Base-by-base conservation (phyloP, 805 yeast species). In the Starmerella floris region DNA sequence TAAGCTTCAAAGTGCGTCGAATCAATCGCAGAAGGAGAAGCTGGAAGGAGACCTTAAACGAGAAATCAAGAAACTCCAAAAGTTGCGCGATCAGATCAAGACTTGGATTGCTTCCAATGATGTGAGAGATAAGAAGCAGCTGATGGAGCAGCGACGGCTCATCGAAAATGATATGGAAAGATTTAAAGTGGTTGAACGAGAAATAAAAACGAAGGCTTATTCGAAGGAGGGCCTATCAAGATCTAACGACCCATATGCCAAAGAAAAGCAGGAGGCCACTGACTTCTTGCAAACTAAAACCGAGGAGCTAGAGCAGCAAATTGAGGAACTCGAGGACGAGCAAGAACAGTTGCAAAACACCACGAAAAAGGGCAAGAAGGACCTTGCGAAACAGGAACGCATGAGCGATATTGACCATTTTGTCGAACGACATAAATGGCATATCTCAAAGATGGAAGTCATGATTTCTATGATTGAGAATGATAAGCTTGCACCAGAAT, bases 21-120 rank as follows among this genome's bases (percentile, higher is more conserved):
- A 80, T 54, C 80, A 75, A 51, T 77, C 94, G 2, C 95, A 87
- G 60, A 82, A 88, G 65, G 97, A 88, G 60, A 88, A 88, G 61
- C 70, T 91, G 45, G 98, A 91, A 60, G 50, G 57, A 47, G 98
- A 88, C 59, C 68, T 88, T 58, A 87, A 91, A 65, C 79, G 91
- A 56, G 97, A 91, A 62, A 87, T 91, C 62, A 88, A 91, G 63
- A 88, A 85, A 62, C 69, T 88, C 44, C 98, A 88, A 60, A 76
- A 95, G 59, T 77, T 80, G 54, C 73, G 97, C 59, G 98, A 88
- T 62, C 97, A 85, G 65, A 83, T 88, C 55, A 88, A 88, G 64
- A 81, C 82, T 44, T 88, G 98, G 98, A 65, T 85, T 59, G 76
- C 88, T 34, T 87, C 88, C 52, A 82, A 79, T 53, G 94, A 87